Evolutionary conservation across 306 rosid genomes (phyloP).

Genomic region (Fragaria ananassa): DNA sequence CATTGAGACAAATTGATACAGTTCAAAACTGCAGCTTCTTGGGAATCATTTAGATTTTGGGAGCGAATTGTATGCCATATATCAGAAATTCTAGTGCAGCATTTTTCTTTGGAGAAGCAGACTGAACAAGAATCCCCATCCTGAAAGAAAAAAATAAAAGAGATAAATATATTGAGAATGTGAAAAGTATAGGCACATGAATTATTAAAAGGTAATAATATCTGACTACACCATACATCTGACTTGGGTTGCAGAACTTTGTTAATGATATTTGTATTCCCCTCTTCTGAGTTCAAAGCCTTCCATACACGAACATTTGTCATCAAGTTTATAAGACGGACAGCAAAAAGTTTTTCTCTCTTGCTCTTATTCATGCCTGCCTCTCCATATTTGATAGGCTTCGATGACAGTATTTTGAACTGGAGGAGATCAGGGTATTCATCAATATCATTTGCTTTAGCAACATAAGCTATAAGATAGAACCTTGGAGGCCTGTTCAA

Average conservation of each 20-base stretch:
- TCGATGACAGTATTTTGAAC: constrained; percentile 26
- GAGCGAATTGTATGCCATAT: constrained; percentile 5
- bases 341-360: constrained; percentile 13
- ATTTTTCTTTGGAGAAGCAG: constrained; percentile 13
- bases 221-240: constrained; percentile 1
- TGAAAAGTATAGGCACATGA: not conserved
- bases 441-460: not conserved
- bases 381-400: not conserved
- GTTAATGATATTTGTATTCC: constrained; percentile 28
- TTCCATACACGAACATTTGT: constrained; percentile 30
- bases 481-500: constrained; percentile 22
- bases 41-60: constrained; percentile 46
- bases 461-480: constrained; percentile 35
- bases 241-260: constrained; percentile 18
- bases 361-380: not conserved
- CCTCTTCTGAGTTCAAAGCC: constrained; percentile 14
- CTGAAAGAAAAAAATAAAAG: constrained; percentile 29
- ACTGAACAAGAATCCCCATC: constrained; percentile 24
- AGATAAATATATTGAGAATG: not conserved
- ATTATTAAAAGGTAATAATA: not conserved
- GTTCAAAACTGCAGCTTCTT: constrained; percentile 37
- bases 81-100: not conserved
- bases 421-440: not conserved
- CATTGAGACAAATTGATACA: constrained; percentile 34
- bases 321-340: constrained; percentile 26